These are phyloP conservation scores for Rhizomucor pusillus DNA, from an alignment of 371 early-diverging fungal species.

Conservation along the genomic window DNA sequence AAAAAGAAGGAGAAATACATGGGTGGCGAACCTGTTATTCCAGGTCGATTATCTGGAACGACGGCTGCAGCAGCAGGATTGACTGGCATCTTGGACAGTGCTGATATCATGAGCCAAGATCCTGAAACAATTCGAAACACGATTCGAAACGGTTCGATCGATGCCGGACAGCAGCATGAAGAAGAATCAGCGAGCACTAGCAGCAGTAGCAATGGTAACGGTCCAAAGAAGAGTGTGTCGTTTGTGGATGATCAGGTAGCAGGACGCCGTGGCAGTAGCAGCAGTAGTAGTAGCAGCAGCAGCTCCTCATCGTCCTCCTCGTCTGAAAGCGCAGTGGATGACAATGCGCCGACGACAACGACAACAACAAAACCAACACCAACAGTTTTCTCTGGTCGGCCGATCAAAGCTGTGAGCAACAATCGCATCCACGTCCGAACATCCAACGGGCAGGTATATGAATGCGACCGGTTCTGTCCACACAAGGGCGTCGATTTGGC, in stretches of 20 bases:
- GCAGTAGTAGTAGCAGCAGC: slow-evolving; percentile 2
- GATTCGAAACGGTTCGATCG: slow-evolving; percentile 28
- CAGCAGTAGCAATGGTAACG: background rate
- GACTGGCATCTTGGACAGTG: slow-evolving; percentile 4
- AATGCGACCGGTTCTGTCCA: slow-evolving; percentile 68
- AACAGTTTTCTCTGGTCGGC: slow-evolving; percentile 20
- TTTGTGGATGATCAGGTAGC: slow-evolving; percentile 14
- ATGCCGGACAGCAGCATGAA: slow-evolving; percentile 7
- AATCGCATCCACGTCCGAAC: slow-evolving; percentile 60
- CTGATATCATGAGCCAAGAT: slow-evolving; percentile 15
- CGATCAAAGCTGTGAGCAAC: slow-evolving; percentile 38
- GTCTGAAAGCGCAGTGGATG: background rate
- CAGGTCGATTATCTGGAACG: slow-evolving; percentile 3
- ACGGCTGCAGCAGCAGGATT: background rate
- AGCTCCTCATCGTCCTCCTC: background rate
- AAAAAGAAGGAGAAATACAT: slow-evolving; percentile 20
- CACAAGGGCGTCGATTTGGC: slow-evolving; percentile 66
- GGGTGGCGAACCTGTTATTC: slow-evolving; percentile 23
- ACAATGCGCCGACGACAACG: background rate
- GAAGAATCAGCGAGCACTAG: background rate
- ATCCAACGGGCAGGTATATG: slow-evolving; percentile 51
- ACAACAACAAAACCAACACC: slow-evolving; percentile 1
- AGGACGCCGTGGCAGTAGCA: background rate
- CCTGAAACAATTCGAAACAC: slow-evolving; percentile 39
- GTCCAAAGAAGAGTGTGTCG: slow-evolving; percentile 24